Conservation (phyloP, 768 basidiomycete genomes). For the Pholiota molesta region DNA sequence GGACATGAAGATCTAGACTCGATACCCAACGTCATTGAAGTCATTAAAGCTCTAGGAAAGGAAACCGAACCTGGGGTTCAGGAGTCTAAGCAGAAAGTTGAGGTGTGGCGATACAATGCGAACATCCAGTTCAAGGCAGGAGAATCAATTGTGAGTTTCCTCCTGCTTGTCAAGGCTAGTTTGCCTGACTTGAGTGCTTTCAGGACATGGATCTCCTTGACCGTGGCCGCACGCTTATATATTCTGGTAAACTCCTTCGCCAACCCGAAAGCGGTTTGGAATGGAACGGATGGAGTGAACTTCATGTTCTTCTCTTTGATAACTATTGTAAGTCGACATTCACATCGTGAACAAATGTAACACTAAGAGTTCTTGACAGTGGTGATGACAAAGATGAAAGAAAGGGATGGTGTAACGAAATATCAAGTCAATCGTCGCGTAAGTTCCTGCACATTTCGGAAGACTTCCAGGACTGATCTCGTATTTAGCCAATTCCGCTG, state of each 20-base stretch:
- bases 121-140: constrained; percentile 80
- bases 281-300: constrained; percentile 89
- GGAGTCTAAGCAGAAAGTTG: constrained; percentile 86
- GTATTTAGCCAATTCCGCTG: constrained; percentile 82
- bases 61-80: constrained; percentile 87
- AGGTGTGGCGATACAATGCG: constrained; percentile 84
- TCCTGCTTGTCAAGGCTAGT: background rate
- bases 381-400: constrained; percentile 86
- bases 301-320: constrained; percentile 91
- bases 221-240: constrained; percentile 80
- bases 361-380: constrained; percentile 49
- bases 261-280: constrained; percentile 89
- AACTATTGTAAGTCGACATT: constrained; percentile 73
- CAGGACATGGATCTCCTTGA: constrained; percentile 90
- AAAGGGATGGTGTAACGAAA: constrained; percentile 73
- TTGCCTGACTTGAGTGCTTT: background rate
- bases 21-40: constrained; percentile 85
- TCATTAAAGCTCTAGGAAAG: constrained; percentile 85
- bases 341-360: background rate
- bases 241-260: constrained; percentile 80
- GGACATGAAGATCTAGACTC: constrained; percentile 81
- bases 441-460: constrained; percentile 27
- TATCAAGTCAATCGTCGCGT: constrained; percentile 84
- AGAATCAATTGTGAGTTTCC: constrained; percentile 57
- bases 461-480: constrained; percentile 9